A percentile compares a stretch with the other conserved stretches of the same genome.
These are phyloP conservation scores for Yarrowia yakushimensis DNA, from an alignment of 805 yeast genomes.

Conservation along the genomic window DNA sequence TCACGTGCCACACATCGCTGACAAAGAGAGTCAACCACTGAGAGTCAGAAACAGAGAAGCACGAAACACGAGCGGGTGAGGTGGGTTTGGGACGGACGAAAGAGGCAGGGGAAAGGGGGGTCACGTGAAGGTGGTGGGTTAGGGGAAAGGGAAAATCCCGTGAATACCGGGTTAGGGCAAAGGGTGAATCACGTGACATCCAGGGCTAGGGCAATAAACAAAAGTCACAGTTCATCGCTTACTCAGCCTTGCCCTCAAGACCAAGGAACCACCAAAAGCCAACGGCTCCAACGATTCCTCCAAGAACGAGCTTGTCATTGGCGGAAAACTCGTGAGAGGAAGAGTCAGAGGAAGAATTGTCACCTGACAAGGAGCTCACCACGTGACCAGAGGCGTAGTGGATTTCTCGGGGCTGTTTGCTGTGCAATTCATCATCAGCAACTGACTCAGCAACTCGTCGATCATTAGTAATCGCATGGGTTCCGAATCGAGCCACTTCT, in stretches of 20 bases:
- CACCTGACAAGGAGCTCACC: background rate
- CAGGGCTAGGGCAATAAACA: too few species aligned
- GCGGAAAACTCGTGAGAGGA: background rate
- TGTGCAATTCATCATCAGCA: conserved; percentile 15
- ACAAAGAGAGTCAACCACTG: background rate
- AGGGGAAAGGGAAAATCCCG: too few species aligned
- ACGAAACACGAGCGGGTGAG: too few species aligned
- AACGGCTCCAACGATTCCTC: conserved; percentile 36
- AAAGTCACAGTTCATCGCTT: too few species aligned
- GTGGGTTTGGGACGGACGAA: too few species aligned
- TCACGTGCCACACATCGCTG: background rate
- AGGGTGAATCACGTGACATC: too few species aligned
- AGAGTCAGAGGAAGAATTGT: background rate
- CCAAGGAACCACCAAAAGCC: conserved; percentile 41
- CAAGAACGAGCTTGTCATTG: conserved; percentile 37
- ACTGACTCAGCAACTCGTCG: conserved; percentile 1
- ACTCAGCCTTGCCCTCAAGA: conserved; percentile 28
- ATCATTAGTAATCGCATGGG: conserved; percentile 1
- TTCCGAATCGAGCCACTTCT: background rate
- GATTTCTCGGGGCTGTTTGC: conserved; percentile 14
- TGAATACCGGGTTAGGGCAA: too few species aligned
- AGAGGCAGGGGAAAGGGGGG: background rate
- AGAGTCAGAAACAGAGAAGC: too few species aligned
- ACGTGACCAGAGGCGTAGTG: conserved; percentile 15
- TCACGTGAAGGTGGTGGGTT: too few species aligned